Percentiles rank a stretch among this genome's conserved stretches.
These are phyloP conservation scores for Pythium guiyangense DNA, from an alignment of 352 stramenopile genomes.

Conservation along the genomic window DNA sequence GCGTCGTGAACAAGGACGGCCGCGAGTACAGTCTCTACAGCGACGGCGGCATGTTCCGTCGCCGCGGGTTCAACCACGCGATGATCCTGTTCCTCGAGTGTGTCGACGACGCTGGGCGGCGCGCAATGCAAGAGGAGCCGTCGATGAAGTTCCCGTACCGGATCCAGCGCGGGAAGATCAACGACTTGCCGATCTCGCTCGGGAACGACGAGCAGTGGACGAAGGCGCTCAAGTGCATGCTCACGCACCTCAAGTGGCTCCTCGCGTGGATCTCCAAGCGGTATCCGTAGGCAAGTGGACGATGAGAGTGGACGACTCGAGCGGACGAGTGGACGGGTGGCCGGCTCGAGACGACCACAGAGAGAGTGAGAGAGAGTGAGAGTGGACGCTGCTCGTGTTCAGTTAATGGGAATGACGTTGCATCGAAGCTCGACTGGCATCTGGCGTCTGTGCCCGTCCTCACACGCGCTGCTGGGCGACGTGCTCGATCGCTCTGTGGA, in stretches of 20 bases:
- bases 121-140: conserved; percentile 86
- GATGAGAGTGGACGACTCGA: not conserved
- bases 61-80: conserved; percentile 89
- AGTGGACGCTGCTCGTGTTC: no score
- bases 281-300: conserved; percentile 28
- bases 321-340: no score
- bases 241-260: conserved; percentile 92
- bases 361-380: not conserved
- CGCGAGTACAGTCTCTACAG: conserved; percentile 80
- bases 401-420: not conserved
- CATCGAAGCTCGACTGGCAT: not conserved
- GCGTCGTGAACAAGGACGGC: conserved; percentile 82
- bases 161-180: conserved; percentile 88
- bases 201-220: conserved; percentile 92
- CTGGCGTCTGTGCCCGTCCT: not conserved
- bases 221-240: conserved; percentile 89
- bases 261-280: conserved; percentile 90
- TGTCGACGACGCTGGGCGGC: conserved; percentile 77
- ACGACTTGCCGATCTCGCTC: conserved; percentile 82
- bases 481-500: conserved; percentile 52
- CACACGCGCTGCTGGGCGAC: conserved; percentile 16
- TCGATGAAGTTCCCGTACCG: conserved; percentile 89
- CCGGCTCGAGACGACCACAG: not conserved
- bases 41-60: conserved; percentile 83
- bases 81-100: conserved; percentile 90